Conservation (phyloP, 768 basidiomycete species). For the Lenzites betulinus region DNA sequence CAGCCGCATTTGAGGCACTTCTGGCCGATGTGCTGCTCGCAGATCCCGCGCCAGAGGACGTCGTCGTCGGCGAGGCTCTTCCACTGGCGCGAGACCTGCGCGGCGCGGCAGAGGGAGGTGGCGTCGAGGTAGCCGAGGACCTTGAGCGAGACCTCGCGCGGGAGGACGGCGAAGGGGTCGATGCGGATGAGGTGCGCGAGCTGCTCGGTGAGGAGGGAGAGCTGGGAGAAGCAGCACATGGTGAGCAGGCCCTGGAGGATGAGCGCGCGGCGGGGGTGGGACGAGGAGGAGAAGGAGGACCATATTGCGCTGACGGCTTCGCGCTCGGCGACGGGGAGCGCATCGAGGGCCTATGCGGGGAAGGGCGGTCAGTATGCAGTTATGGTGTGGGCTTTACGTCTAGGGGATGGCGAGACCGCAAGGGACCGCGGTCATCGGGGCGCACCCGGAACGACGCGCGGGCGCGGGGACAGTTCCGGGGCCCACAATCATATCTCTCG, state of each 20-base stretch:
- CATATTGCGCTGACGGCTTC: slow-evolving; percentile 90
- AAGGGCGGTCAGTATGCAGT: neutral
- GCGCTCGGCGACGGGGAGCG: slow-evolving; percentile 81
- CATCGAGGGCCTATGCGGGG: slow-evolving; percentile 76
- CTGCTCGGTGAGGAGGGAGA: slow-evolving; percentile 92
- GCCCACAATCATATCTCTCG: slow-evolving; percentile 3
- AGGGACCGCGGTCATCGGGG: slow-evolving; percentile 2
- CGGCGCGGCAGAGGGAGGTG: slow-evolving; percentile 89
- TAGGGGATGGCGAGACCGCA: neutral
- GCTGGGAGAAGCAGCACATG: slow-evolving; percentile 99
- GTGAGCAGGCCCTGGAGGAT: slow-evolving; percentile 96
- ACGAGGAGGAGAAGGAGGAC: slow-evolving; percentile 95
- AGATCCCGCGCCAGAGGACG: slow-evolving; percentile 92
- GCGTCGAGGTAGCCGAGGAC: slow-evolving; percentile 90
- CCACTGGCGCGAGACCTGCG: slow-evolving; percentile 88
- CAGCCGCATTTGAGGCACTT: slow-evolving; percentile 97
- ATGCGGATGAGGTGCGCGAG: slow-evolving; percentile 91
- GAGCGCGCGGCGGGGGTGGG: slow-evolving; percentile 86
- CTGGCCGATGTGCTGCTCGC: slow-evolving; percentile 97
- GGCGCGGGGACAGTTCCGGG: neutral
- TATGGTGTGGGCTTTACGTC: neutral
- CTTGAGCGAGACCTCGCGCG: slow-evolving; percentile 86
- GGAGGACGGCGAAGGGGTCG: slow-evolving; percentile 90
- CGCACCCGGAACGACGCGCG: slow-evolving; percentile 4
- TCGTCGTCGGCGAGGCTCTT: slow-evolving; percentile 91